Evolutionary conservation across 2,329 filamentous ascomycete genomes (phyloP).

Genomic region (Curvularia verruculosa): DNA sequence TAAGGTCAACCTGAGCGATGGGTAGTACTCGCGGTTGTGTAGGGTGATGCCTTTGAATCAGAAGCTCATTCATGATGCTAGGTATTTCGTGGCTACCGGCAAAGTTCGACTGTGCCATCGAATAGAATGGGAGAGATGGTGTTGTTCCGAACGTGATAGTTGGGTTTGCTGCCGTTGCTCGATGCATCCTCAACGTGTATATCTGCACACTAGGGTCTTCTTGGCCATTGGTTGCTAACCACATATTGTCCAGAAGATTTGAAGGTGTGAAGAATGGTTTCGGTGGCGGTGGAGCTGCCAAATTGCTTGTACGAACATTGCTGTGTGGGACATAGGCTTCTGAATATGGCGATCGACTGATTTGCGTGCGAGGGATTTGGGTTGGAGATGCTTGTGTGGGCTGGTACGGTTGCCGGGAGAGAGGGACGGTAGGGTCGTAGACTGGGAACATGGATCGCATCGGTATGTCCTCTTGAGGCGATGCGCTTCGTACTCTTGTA

Average conservation of each 20-base stretch:
- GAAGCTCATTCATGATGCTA: conserved; percentile 51
- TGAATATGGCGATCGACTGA: conserved; percentile 69
- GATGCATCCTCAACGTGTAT: conserved; percentile 50
- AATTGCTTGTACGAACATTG: conserved; percentile 40
- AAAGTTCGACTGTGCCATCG: conserved; percentile 63
- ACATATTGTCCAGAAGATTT: conserved; percentile 68
- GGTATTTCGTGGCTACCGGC: conserved; percentile 58
- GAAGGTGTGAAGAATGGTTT: conserved; percentile 56
- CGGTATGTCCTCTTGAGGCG: conserved; percentile 48
- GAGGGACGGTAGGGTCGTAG: conserved; percentile 71
- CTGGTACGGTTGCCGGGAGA: conserved; percentile 72
- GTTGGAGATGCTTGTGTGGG: conserved; percentile 70
- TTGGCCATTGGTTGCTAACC: conserved; percentile 73
- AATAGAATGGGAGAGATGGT: conserved; percentile 73
- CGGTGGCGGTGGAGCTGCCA: conserved; percentile 27
- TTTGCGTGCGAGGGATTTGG: conserved; percentile 67
- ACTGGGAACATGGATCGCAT: conserved; percentile 77
- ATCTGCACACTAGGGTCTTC: conserved; percentile 52
- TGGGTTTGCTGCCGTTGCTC: conserved; percentile 52
- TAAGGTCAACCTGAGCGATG: conserved; percentile 48
- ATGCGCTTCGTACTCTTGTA: conserved; percentile 31
- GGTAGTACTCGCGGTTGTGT: conserved; percentile 49
- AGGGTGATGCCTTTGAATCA: conserved; percentile 49
- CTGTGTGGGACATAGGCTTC: conserved; percentile 54
- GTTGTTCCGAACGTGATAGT: conserved; percentile 69